These are phyloP conservation scores for Discostella pseudostelligera DNA, from an alignment of 108 stramenopile genomes.

Conservation along the genomic window DNA sequence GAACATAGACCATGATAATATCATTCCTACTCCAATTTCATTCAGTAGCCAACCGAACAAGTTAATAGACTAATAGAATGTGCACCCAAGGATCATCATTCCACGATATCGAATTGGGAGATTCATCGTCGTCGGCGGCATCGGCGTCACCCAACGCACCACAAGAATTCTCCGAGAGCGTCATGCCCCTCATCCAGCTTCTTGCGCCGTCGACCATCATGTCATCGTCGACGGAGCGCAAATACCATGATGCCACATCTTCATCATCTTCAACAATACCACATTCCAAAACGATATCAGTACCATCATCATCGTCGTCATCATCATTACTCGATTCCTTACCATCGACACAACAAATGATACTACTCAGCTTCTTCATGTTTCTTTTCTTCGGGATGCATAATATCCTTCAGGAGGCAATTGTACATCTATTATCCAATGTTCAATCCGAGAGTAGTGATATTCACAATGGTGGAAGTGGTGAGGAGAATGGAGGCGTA, in stretches of 20 bases:
- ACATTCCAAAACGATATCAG: neutral
- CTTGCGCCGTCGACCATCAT: neutral
- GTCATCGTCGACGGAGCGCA: neutral
- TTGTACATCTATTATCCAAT: conserved; percentile 37
- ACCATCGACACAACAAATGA: conserved; percentile 45
- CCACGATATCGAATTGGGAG: conserved; percentile 23
- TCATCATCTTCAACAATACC: neutral
- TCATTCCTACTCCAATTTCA: too few relatives aligned
- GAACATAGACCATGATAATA: too few relatives aligned
- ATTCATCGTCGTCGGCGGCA: neutral
- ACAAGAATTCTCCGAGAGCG: too few relatives aligned
- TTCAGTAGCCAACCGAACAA: too few relatives aligned
- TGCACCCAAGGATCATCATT: neutral
- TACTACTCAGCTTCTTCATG: conserved; percentile 33
- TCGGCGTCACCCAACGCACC: too few relatives aligned
- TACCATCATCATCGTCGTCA: conserved; percentile 5
- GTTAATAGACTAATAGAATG: conserved; percentile 4
- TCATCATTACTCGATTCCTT: conserved; percentile 28
- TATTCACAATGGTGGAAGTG: neutral
- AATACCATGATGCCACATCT: neutral
- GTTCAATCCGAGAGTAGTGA: conserved; percentile 10
- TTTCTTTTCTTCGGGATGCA: conserved; percentile 64
- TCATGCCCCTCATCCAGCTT: too few relatives aligned
- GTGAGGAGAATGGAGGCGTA: neutral
- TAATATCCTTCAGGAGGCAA: conserved; percentile 59